phyloP scores from a whole-genome alignment of 2,329 filamentous ascomycete species.

The Phoma herbarum region DNA sequence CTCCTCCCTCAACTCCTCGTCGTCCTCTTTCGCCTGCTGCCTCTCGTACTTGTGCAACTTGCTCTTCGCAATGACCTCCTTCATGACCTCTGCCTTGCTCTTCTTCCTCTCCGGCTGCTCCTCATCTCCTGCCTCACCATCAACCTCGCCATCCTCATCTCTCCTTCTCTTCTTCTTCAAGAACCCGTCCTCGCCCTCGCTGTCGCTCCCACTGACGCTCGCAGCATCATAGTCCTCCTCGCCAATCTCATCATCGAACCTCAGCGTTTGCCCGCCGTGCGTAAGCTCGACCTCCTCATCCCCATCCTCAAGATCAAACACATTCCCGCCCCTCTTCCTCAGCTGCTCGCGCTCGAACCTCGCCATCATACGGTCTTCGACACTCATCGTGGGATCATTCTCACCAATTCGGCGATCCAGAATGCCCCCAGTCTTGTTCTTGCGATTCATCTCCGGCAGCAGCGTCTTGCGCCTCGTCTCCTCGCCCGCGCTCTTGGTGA shows the following conservation, averaged over 20 bases:
- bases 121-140: conserved; percentile 30
- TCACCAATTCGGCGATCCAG: conserved; percentile 95
- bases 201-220: conserved; percentile 65
- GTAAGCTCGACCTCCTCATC: conserved; percentile 78
- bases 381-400: conserved; percentile 90
- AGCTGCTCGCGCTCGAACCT: conserved; percentile 91
- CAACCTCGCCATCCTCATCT: conserved; percentile 56
- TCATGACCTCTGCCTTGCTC: conserved; percentile 95
- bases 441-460: conserved; percentile 85
- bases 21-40: conserved; percentile 90
- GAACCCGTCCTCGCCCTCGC: conserved; percentile 48
- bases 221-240: conserved; percentile 82
- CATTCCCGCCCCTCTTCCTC: conserved; percentile 76
- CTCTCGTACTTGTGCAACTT: conserved; percentile 95
- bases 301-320: conserved; percentile 92
- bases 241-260: conserved; percentile 63
- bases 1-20: conserved; percentile 84
- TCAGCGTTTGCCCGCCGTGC: conserved; percentile 80
- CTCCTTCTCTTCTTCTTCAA: conserved; percentile 55
- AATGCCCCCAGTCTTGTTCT: conserved; percentile 92
- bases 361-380: conserved; percentile 90
- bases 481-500: conserved; percentile 86
- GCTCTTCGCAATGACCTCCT: conserved; percentile 96
- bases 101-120: conserved; percentile 83
- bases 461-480: conserved; percentile 85